Evolutionary conservation across 805 yeast species (phyloP).

Genomic region (Pichia heedii): DNA sequence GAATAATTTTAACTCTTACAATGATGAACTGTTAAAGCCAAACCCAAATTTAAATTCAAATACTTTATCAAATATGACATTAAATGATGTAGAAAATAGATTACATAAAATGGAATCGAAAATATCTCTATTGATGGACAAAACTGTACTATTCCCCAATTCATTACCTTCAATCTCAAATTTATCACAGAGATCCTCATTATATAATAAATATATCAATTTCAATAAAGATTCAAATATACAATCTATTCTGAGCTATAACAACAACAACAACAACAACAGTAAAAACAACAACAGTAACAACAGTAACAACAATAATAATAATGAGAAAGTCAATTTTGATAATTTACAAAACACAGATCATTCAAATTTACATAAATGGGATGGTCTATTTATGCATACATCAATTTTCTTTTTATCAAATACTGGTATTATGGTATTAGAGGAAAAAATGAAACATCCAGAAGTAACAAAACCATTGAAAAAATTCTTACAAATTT

Average conservation of each 20-base stretch:
- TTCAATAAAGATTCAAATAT: too few relatives aligned
- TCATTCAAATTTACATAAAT: not conserved
- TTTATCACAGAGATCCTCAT: not conserved
- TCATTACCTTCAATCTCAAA: not conserved
- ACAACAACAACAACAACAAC: not conserved
- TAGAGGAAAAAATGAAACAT: conserved; percentile 18
- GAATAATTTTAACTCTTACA: not conserved
- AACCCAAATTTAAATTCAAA: too few relatives aligned
- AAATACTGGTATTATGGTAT: conserved; percentile 33
- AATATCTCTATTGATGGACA: conserved; percentile 18
- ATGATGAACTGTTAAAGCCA: too few relatives aligned
- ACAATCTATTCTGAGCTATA: not conserved
- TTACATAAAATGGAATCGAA: conserved; percentile 28
- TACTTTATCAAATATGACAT: not conserved
- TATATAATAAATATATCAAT: too few relatives aligned
- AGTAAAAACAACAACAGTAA: not conserved
- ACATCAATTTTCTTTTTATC: conserved; percentile 34
- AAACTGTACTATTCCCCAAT: not conserved
- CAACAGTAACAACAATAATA: not conserved
- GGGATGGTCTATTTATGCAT: conserved; percentile 14
- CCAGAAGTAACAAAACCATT: conserved; percentile 17
- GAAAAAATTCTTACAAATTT: conserved; percentile 15
- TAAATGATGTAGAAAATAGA: conserved; percentile 19
- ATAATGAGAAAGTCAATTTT: not conserved
- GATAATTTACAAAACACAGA: not conserved